phyloP scores from a whole-genome alignment of 768 basidiomycete species.

The Dictyophora rubrovolvata region DNA sequence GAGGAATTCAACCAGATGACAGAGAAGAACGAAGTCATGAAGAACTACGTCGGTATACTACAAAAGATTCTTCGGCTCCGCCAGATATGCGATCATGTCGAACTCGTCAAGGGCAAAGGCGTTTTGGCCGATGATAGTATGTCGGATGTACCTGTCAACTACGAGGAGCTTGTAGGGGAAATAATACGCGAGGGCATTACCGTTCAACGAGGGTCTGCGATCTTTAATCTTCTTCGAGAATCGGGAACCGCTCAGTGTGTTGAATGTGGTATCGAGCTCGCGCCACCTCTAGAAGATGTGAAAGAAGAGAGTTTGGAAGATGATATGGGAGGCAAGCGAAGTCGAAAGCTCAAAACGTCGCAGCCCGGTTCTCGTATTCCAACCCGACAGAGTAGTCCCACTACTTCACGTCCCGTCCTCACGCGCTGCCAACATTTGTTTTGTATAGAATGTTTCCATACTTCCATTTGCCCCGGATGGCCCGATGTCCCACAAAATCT shows the following conservation, averaged over 20 bases:
- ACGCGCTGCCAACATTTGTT: constrained; percentile 94
- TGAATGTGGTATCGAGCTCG: constrained; percentile 77
- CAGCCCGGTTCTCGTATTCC: constrained; percentile 53
- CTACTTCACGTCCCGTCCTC: constrained; percentile 53
- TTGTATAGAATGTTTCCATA: constrained; percentile 77
- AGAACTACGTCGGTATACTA: constrained; percentile 95
- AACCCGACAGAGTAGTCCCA: constrained; percentile 68
- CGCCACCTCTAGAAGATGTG: constrained; percentile 35
- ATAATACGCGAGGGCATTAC: constrained; percentile 77
- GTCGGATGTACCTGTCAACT: constrained; percentile 46
- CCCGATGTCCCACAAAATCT: constrained; percentile 53
- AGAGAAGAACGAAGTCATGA: constrained; percentile 87
- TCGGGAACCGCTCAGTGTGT: constrained; percentile 82
- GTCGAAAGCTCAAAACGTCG: constrained; percentile 25
- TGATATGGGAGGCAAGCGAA: constrained; percentile 38
- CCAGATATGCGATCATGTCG: constrained; percentile 96
- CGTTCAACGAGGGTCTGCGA: constrained; percentile 60
- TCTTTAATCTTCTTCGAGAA: constrained; percentile 79
- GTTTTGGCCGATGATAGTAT: constrained; percentile 22
- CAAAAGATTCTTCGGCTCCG: constrained; percentile 93
- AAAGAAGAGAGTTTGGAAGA: constrained; percentile 42
- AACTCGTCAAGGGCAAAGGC: constrained; percentile 70
- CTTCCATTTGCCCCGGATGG: constrained; percentile 71
- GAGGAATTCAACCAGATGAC: constrained; percentile 84
- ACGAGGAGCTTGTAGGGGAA: constrained; percentile 69